phyloP scores from a whole-genome alignment of 2,329 filamentous ascomycete species.

The Mycosphaerella sp. region DNA sequence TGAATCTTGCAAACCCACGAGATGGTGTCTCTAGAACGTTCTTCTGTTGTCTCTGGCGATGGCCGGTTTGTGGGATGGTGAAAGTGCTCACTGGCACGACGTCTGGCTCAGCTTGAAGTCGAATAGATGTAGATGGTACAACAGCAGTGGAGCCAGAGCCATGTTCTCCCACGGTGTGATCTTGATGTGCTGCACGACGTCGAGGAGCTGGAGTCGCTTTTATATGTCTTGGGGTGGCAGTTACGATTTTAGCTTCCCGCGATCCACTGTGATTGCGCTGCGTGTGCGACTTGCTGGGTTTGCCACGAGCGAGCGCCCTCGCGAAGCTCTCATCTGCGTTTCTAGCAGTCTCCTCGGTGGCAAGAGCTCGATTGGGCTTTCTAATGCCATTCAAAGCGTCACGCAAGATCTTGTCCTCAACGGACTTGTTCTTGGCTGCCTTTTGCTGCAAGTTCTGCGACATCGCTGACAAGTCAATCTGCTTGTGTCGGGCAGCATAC shows the following conservation, averaged over 20 bases:
- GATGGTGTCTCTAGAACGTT: slow-evolving; percentile 42
- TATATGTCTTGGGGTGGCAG: slow-evolving; percentile 40
- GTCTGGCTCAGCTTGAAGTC: slow-evolving; percentile 24
- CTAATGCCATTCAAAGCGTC: slow-evolving; percentile 68
- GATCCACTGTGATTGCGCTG: slow-evolving; percentile 28
- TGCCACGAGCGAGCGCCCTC: slow-evolving; percentile 26
- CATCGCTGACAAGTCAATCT: slow-evolving; percentile 51
- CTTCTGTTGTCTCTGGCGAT: slow-evolving; percentile 16
- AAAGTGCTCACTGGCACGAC: slow-evolving; percentile 19
- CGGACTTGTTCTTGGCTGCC: slow-evolving; percentile 55
- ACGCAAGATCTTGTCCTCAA: slow-evolving; percentile 59
- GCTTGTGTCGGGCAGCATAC: slow-evolving; percentile 37
- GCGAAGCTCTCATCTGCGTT: slow-evolving; percentile 56
- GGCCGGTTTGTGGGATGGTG: slow-evolving; percentile 30
- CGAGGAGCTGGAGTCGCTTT: slow-evolving; percentile 27
- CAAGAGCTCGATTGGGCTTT: slow-evolving; percentile 67
- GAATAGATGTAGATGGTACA: slow-evolving; percentile 39
- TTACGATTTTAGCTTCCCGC: slow-evolving; percentile 34
- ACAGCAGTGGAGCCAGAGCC: slow-evolving; percentile 29
- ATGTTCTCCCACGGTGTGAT: slow-evolving; percentile 27
- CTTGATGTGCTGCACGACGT: not conserved
- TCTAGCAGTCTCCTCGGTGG: slow-evolving; percentile 61
- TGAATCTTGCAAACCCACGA: slow-evolving; percentile 34
- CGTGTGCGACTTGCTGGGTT: slow-evolving; percentile 17
- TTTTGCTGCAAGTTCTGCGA: slow-evolving; percentile 51